Base-by-base conservation (phyloP, 2,329 filamentous ascomycete species). In the Colletotrichum sp. region DNA sequence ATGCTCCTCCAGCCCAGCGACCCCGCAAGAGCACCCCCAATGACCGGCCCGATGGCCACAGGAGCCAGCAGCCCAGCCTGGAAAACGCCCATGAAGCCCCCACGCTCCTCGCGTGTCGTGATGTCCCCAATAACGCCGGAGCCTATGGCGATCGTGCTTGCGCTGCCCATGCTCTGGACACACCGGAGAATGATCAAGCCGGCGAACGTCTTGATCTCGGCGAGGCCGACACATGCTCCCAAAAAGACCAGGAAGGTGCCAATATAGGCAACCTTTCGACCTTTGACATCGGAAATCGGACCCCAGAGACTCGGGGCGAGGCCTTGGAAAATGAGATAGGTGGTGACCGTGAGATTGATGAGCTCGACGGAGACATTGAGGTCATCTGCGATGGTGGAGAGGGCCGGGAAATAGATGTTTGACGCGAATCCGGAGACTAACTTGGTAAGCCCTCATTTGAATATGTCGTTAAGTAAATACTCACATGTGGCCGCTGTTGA, bases 41-140 rank as follows among this genome's bases (percentile, higher is more conserved):
- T 84, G 5, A 91, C 84, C 0, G 91, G 90, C 0, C 88, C 84
- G 5, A 86, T 71, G 9, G 84, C 82, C 0, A 84, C 81, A 16
- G 85, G 88, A 30, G 84, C 83, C 13, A 84, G 63, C 52, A 75
- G 79, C 32, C 81, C 82, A 5, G 80, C 44, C 63, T 85, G 86
- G 64, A 86, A 88, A 78, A 87, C 87, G 55, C 87, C 90, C 78
- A 92, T 88, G 79, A 89, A 90, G 9, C 86, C 83, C 21, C 90
- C 91, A 63, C 92, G 86, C 79, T 93, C 91, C 0, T 87, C 86
- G 2, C 87, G 87, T 0, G 90, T 91, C 1, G 88, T 88, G 6
- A 93, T 85, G 78, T 94, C 92, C 2, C 88, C 89, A 6, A 93
- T 88, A 1, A 93, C 88, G 0, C 88, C 92, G 3, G 80, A 79